A percentile compares a stretch with the other conserved stretches of the same genome.
These are phyloP conservation scores for Globisporangium middletonii DNA, from an alignment of 352 stramenopile genomes.

Conservation along the genomic window DNA sequence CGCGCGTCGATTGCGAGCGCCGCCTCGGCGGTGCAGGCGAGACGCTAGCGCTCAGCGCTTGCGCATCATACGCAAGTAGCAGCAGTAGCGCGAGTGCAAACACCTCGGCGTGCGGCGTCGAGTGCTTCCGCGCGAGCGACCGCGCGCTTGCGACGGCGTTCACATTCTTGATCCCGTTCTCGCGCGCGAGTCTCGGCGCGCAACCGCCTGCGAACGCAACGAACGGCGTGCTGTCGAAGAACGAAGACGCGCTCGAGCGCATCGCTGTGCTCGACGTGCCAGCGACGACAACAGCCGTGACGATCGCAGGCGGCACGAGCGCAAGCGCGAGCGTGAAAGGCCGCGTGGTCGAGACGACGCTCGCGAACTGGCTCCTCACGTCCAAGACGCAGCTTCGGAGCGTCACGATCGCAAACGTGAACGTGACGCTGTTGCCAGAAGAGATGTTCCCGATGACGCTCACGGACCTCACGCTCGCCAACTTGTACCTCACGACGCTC, in stretches of 20 bases:
- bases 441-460: slow-evolving; percentile 13
- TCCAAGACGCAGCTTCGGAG: slow-evolving; percentile 7
- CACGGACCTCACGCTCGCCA: slow-evolving; percentile 8
- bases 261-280: slow-evolving; percentile 10
- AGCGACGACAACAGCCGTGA: slow-evolving; percentile 3
- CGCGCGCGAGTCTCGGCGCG: slow-evolving; percentile 2
- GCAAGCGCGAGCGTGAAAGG: slow-evolving; percentile 8
- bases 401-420: slow-evolving; percentile 14
- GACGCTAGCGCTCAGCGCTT: slow-evolving; percentile 5
- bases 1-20: neutral
- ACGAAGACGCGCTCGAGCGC: slow-evolving; percentile 11
- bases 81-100: neutral
- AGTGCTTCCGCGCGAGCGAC: slow-evolving; percentile 12
- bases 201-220: slow-evolving; percentile 8
- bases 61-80: neutral
- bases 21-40: slow-evolving; percentile 1
- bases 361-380: slow-evolving; percentile 10
- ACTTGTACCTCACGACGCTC: slow-evolving; percentile 5
- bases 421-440: slow-evolving; percentile 6
- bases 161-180: slow-evolving; percentile 14
- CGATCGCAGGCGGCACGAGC: slow-evolving; percentile 10
- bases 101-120: slow-evolving; percentile 4
- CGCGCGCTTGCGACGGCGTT: slow-evolving; percentile 1
- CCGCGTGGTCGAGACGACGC: slow-evolving; percentile 1
- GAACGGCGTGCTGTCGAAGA: slow-evolving; percentile 8